These are phyloP conservation scores for Wickerhamomyces ciferrii DNA, from an alignment of 805 yeast genomes.

Conservation along the genomic window DNA sequence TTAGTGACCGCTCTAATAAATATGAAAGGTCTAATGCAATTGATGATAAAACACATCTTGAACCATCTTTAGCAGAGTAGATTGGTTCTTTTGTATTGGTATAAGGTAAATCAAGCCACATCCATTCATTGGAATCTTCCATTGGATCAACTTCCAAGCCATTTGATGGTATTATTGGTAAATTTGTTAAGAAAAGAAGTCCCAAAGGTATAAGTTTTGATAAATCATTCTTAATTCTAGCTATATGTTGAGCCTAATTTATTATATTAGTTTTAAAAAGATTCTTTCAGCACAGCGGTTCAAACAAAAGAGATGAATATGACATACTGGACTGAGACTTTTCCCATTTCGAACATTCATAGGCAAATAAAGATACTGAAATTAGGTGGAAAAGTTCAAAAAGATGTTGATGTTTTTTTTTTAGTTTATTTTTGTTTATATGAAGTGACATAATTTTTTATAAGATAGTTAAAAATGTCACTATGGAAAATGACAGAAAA, in stretches of 20 bases:
- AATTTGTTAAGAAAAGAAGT: constrained; percentile 33
- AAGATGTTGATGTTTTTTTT: too few species aligned
- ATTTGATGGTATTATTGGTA: constrained; percentile 35
- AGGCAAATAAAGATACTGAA: not conserved
- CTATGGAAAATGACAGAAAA: not conserved
- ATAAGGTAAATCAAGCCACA: constrained; percentile 48
- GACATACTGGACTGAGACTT: not conserved
- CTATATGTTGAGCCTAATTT: not conserved
- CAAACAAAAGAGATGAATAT: not conserved
- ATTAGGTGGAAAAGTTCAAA: too few species aligned
- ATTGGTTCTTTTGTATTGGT: constrained; percentile 9
- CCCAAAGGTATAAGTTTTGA: constrained; percentile 41
- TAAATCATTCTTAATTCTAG: constrained; percentile 13
- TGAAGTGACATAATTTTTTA: not conserved
- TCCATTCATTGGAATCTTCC: constrained; percentile 36
- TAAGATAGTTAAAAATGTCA: not conserved
- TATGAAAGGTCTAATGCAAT: constrained; percentile 35
- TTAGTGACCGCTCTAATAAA: constrained; percentile 33
- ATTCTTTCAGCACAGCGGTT: not conserved
- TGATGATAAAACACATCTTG: constrained; percentile 13
- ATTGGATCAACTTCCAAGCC: constrained; percentile 27
- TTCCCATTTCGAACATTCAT: not conserved
- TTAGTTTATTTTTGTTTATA: too few species aligned
- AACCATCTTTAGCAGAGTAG: constrained; percentile 5
- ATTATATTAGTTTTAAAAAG: too few species aligned